Evolutionary conservation across 2,329 filamentous ascomycete genomes (phyloP), one percentile per base, ranked within the genome.

Genomic region (Stagonosporopsis cucurbitacearum): DNA sequence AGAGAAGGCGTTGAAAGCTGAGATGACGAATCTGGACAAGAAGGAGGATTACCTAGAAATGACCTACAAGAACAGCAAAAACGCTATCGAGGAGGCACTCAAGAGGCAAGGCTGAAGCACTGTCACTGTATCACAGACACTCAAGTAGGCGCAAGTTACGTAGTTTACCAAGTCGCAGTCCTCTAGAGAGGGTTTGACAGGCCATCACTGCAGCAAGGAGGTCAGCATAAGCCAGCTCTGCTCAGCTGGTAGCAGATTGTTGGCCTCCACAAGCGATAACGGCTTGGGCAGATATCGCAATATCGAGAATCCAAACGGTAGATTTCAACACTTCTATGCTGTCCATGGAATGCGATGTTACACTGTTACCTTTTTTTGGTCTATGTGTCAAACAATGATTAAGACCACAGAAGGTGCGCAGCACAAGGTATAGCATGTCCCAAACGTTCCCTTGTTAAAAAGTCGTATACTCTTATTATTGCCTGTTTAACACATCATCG

Each of bases 21-120:
- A 97, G 66, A 86, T 96, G 58, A 83, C 89, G 36, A 89, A 88
- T 62, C 79, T 98, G 62, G 88, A 90, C 65, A 96, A 98, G 84
- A 92, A 91, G 76, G 81, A 97, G 68, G 86, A 94, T 67, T 98
- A 97, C 72, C 82, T 98, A 40, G 94, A 98, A 80, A 96, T 92
- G 54, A 98, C 95, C 45, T 90, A 92, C 74, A 92, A 96, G 80
- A 99, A 98, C 72, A 96, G 92, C 77, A 88, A 89, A 66, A 88
- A 93, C 64, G 92, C 96, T 71, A 89, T 98, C 65, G 89, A 96
- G 74, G 89, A 92, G 76, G 94, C 98, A 73, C 84, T 98, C 70
- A 85, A 85, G 78, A 62, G 70, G 19, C 48, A 52, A 33, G 45
- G 44, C 15, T 57, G 35, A 45, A 43, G 32, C 4, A 23, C 8